Evolutionary conservation across 331 rosid genomes (phyloP).

Genomic region (Dryas integrifolia): DNA sequence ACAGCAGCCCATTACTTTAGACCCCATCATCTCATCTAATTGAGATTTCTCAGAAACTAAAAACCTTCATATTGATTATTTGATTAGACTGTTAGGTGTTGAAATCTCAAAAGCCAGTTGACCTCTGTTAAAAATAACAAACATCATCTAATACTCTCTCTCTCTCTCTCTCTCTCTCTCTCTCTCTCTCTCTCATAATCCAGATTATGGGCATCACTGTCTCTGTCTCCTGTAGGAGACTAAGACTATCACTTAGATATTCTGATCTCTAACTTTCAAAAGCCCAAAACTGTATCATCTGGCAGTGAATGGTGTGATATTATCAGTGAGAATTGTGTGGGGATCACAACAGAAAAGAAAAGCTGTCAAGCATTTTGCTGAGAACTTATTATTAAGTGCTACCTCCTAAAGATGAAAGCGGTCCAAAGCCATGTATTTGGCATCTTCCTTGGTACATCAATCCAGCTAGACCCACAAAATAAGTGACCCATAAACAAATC

Average conservation of each 20-base stretch:
- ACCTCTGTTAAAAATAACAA: neutral
- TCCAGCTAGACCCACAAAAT: slow-evolving; percentile 43
- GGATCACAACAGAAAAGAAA: neutral
- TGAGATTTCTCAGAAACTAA: slow-evolving; percentile 13
- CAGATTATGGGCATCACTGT: no score
- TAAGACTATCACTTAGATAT: neutral
- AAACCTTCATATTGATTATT: neutral
- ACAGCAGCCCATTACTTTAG: neutral
- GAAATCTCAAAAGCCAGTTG: slow-evolving; percentile 9
- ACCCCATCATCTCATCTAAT: slow-evolving; percentile 13
- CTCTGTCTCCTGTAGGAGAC: no score
- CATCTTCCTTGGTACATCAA: slow-evolving; percentile 32
- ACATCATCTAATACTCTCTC: no score
- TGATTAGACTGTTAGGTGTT: neutral
- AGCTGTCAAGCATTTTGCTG: slow-evolving; percentile 25
- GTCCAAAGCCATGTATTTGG: slow-evolving; percentile 30
- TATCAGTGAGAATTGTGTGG: neutral
- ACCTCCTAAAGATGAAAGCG: neutral
- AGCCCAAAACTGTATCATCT: slow-evolving; percentile 8
- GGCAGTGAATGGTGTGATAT: neutral
- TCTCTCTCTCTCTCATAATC: no score
- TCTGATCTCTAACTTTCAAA: slow-evolving; percentile 13
- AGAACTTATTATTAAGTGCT: slow-evolving; percentile 5
- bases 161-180: no score
- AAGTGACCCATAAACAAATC: slow-evolving; percentile 13